phyloP scores from a whole-genome alignment of 805 yeast genomes.

The Zygoascus biomembranicola region DNA sequence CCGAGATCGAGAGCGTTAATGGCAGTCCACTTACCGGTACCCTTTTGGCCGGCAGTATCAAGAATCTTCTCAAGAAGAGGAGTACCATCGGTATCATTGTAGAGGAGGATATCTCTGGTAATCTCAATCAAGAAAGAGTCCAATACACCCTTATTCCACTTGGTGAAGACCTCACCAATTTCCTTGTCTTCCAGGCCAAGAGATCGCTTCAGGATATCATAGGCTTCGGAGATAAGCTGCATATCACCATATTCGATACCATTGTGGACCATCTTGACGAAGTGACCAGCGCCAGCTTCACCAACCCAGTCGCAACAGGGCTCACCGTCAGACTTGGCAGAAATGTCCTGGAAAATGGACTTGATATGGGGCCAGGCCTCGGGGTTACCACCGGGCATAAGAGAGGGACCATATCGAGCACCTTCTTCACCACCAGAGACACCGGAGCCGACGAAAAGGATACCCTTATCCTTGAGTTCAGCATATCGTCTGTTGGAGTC shows the following conservation, averaged over 20 bases:
- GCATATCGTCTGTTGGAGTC: constrained; percentile 95
- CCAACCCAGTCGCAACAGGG: constrained; percentile 99
- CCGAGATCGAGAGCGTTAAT: constrained; percentile 96
- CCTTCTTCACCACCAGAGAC: constrained; percentile 99
- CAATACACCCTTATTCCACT: constrained; percentile 95
- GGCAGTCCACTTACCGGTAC: constrained; percentile 99
- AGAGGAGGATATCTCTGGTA: constrained; percentile 89
- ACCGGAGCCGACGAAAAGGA: constrained; percentile 95
- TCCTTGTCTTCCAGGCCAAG: constrained; percentile 87
- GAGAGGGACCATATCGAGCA: constrained; percentile 97
- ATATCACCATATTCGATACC: constrained; percentile 99
- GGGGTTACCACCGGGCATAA: constrained; percentile 98
- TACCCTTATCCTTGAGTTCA: constrained; percentile 79
- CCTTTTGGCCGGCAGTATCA: constrained; percentile 98
- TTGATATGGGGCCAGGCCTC: constrained; percentile 99
- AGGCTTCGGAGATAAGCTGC: constrained; percentile 98
- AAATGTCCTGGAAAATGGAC: constrained; percentile 89
- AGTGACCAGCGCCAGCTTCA: constrained; percentile 98
- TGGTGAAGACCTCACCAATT: constrained; percentile 83
- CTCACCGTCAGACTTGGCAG: constrained; percentile 96
- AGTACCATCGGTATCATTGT: constrained; percentile 80
- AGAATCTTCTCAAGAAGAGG: constrained; percentile 94
- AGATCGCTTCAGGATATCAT: constrained; percentile 89
- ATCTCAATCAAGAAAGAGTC: constrained; percentile 96
- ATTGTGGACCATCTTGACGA: constrained; percentile 98